These are phyloP conservation scores for Domatiomyces catenatus DNA, from an alignment of 2,329 filamentous ascomycete species.

Conservation along the genomic window DNA sequence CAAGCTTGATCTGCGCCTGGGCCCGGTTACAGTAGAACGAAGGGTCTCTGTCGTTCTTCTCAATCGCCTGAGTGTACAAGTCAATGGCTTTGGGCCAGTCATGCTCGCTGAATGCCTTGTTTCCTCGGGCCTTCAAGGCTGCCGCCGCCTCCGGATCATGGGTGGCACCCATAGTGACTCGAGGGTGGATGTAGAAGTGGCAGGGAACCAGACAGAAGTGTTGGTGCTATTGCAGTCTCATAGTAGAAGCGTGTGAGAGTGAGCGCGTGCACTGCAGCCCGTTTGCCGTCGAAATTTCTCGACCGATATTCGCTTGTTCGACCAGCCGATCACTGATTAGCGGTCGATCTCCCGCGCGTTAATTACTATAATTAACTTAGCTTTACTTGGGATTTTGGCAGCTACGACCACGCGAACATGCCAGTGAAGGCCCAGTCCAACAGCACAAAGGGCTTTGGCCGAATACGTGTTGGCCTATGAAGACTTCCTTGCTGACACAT, in stretches of 20 bases:
- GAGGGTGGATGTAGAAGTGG: neutral
- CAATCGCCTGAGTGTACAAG: constrained; percentile 76
- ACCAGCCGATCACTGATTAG: neutral
- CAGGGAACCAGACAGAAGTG: neutral
- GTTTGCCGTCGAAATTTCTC: neutral
- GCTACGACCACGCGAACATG: no score
- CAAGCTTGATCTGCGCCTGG: constrained; percentile 85
- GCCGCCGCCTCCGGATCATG: constrained; percentile 50
- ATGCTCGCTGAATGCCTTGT: constrained; percentile 76
- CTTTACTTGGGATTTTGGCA: no score
- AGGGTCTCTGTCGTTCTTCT: constrained; percentile 64
- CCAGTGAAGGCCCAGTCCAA: no score
- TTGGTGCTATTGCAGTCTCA: neutral
- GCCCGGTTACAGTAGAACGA: constrained; percentile 91
- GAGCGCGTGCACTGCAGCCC: no score
- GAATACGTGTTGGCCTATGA: no score
- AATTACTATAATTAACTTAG: neutral
- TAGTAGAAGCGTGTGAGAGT: neutral
- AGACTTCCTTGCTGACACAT: no score
- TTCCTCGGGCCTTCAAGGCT: constrained; percentile 82
- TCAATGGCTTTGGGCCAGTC: constrained; percentile 74
- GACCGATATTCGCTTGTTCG: no score
- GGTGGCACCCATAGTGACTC: constrained; percentile 24
- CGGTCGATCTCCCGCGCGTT: neutral
- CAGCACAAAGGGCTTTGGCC: no score